Evolutionary conservation across 495 filamentous ascomycete genomes (phyloP).

Genomic region (Hypoxylon fragiforme): DNA sequence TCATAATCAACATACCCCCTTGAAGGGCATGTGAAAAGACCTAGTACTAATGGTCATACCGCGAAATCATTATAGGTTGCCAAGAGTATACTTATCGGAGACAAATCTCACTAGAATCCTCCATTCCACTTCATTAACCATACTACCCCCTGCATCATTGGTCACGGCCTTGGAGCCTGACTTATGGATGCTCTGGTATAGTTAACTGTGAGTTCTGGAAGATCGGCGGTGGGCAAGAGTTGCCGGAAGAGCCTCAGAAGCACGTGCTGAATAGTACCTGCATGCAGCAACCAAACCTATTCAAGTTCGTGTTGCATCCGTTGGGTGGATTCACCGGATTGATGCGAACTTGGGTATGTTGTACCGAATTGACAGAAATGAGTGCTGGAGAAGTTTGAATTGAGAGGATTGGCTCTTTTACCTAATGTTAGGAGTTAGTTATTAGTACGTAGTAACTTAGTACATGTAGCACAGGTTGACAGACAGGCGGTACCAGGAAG

Average conservation of each 20-base stretch:
- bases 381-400: too few relatives aligned
- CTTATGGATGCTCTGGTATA: background rate
- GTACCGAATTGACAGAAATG: too few relatives aligned
- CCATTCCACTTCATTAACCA: background rate
- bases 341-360: too few relatives aligned
- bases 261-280: constrained; percentile 25
- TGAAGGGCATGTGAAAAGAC: too few relatives aligned
- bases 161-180: background rate
- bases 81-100: background rate
- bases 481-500: too few relatives aligned
- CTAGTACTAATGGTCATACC: background rate
- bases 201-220: background rate
- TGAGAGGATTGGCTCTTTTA: background rate
- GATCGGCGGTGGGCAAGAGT: constrained; percentile 1
- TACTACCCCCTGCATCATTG: background rate
- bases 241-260: constrained; percentile 5
- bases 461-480: too few relatives aligned
- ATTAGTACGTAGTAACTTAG: too few relatives aligned
- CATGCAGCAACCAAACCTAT: constrained; percentile 9
- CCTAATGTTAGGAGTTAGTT: too few relatives aligned
- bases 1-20: background rate
- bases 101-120: background rate
- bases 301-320: constrained; percentile 6
- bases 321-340: background rate
- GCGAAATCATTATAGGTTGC: background rate